These are phyloP conservation scores for Scheffersomyces segobiensis DNA, from an alignment of 1,139 yeast genomes.

Conservation along the genomic window DNA sequence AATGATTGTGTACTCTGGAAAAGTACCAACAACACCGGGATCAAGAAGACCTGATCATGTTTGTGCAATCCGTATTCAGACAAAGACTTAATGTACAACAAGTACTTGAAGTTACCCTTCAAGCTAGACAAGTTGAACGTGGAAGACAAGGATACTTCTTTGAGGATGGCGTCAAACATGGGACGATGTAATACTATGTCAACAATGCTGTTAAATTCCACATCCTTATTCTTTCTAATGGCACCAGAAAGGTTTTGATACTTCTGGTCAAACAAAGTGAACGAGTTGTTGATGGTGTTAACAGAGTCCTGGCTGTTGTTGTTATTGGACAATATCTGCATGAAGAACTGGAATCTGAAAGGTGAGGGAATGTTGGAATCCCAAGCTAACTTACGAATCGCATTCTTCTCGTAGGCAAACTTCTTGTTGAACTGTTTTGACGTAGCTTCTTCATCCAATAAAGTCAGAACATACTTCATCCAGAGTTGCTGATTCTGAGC, in stretches of 20 bases:
- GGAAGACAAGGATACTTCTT: constrained; percentile 12
- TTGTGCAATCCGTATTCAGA: constrained; percentile 38
- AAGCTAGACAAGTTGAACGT: constrained; percentile 18
- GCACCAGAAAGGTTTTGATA: constrained; percentile 26
- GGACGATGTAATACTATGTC: constrained; percentile 30
- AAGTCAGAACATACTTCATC: constrained; percentile 19
- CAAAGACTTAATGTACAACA: constrained; percentile 41
- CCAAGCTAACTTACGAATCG: constrained; percentile 40
- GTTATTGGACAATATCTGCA: constrained; percentile 23
- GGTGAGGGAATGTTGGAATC: constrained; percentile 35
- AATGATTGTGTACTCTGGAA: constrained; percentile 26
- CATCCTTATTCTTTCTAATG: constrained; percentile 31
- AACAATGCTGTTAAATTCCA: constrained; percentile 34
- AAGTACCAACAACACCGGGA: constrained; percentile 37
- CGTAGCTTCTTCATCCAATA: constrained; percentile 17
- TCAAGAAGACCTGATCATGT: constrained; percentile 42
- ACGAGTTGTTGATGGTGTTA: constrained; percentile 17
- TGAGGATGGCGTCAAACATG: constrained; percentile 26
- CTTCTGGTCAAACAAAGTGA: constrained; percentile 21
- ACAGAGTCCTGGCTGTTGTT: constrained; percentile 17
- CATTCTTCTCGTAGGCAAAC: constrained; percentile 29
- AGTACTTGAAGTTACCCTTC: constrained; percentile 25
- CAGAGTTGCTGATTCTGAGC: constrained; percentile 28
- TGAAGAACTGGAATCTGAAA: constrained; percentile 30
- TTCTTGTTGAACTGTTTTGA: constrained; percentile 26